Percentiles rank a stretch among this genome's conserved stretches.
Evolutionary conservation across 1,139 yeast genomes (phyloP).

Genomic region (Saccharomyces hybrid): DNA sequence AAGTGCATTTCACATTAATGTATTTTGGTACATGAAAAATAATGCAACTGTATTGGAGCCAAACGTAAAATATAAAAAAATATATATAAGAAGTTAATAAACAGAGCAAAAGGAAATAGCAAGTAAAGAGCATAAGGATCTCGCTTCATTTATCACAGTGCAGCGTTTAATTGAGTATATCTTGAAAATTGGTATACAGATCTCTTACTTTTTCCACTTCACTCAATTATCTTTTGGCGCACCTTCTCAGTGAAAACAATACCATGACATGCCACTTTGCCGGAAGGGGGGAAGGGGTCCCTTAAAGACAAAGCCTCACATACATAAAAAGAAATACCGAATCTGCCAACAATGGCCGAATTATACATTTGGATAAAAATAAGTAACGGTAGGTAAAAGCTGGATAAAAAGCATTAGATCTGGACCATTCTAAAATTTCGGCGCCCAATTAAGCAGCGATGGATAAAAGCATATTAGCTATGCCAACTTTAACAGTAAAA

Average conservation of each 20-base stretch:
- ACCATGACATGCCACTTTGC: neutral
- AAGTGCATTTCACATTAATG: too few species aligned
- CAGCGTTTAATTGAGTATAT: too few species aligned
- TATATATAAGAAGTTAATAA: too few species aligned
- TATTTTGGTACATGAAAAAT: too few species aligned
- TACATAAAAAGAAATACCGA: neutral
- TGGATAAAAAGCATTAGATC: neutral
- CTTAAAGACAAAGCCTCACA: neutral
- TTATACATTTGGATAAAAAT: too few species aligned
- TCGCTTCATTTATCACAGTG: too few species aligned
- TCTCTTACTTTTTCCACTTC: neutral
- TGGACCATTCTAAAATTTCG: neutral
- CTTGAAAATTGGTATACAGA: neutral
- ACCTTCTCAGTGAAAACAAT: neutral
- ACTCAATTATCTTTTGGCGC: neutral
- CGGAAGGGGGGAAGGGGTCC: neutral
- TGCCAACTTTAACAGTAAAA: constrained; percentile 37
- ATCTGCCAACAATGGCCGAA: neutral
- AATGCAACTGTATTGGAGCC: too few species aligned
- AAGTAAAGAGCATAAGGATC: too few species aligned
- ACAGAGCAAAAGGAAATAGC: too few species aligned
- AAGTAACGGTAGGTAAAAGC: neutral
- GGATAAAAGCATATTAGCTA: constrained; percentile 49
- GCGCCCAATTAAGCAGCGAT: constrained; percentile 5
- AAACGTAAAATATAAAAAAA: too few species aligned